These are phyloP conservation scores for Chlorella sp. DNA, from an alignment of 139 green algal species.

Conservation along the genomic window DNA sequence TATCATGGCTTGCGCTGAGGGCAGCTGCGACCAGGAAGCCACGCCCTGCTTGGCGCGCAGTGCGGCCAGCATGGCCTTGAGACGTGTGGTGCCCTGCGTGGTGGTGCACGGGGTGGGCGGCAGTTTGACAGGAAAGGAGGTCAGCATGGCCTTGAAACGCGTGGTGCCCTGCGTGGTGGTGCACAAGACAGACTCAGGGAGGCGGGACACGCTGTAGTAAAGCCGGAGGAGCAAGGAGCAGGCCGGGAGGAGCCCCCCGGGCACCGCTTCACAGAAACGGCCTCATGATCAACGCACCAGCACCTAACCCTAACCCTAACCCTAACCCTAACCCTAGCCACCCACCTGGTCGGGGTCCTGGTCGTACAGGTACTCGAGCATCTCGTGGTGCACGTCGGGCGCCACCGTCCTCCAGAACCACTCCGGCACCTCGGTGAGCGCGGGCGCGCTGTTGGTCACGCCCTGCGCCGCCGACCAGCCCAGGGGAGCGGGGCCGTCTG, in stretches of 20 bases:
- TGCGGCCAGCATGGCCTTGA: neutral
- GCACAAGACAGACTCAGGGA: too few species aligned
- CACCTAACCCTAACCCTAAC: too few species aligned
- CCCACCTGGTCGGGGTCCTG: neutral
- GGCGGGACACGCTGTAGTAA: too few species aligned
- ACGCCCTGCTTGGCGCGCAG: neutral
- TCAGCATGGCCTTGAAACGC: neutral
- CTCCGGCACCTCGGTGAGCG: conserved; percentile 29
- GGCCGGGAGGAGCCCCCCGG: too few species aligned
- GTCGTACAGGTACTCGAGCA: conserved; percentile 17
- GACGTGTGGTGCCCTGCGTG: too few species aligned
- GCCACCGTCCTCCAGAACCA: conserved; percentile 37
- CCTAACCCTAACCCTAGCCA: too few species aligned
- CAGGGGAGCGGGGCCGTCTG: too few species aligned
- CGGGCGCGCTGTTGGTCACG: conserved; percentile 5
- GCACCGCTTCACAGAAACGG: neutral
- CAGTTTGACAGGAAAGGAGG: neutral
- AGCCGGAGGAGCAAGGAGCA: too few species aligned
- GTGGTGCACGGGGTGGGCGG: too few species aligned
- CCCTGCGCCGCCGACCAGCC: conserved; percentile 2
- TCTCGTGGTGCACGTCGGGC: conserved; percentile 26
- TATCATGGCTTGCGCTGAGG: neutral
- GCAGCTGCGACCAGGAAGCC: neutral
- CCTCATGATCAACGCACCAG: too few species aligned
- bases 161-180: too few species aligned